A percentile compares a stretch with the other conserved stretches of the same genome.
Conservation (phyloP, 768 basidiomycete species). For the Mycena amicta region DNA sequence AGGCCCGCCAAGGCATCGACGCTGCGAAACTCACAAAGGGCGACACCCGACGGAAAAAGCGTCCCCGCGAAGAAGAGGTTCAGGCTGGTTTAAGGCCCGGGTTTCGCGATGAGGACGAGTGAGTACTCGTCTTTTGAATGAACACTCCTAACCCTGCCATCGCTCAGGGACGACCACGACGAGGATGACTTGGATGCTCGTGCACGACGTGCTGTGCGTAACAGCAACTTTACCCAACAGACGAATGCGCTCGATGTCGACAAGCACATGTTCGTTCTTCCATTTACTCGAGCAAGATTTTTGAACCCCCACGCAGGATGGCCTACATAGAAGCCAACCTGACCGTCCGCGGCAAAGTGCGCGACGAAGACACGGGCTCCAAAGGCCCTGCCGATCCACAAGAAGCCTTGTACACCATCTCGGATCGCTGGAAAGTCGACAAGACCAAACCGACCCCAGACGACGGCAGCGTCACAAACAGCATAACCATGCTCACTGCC, state of each 20-base stretch:
- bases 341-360: conserved; percentile 63
- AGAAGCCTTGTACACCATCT: conserved; percentile 76
- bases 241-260: conserved; percentile 96
- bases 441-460: conserved; percentile 66
- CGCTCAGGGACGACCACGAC: conserved; percentile 47
- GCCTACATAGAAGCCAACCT: conserved; percentile 96
- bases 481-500: conserved; percentile 92
- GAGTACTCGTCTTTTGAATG: conserved; percentile 27
- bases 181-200: conserved; percentile 67
- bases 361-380: conserved; percentile 49
- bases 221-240: conserved; percentile 96
- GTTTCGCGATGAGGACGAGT: conserved; percentile 59
- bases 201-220: conserved; percentile 71
- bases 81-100: conserved; percentile 62
- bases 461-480: conserved; percentile 92
- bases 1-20: conserved; percentile 81
- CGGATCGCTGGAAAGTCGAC: conserved; percentile 64
- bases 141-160: not conserved
- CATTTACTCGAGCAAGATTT: not conserved
- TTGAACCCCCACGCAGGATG: conserved; percentile 66
- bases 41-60: conserved; percentile 72
- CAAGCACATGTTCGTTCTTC: conserved; percentile 87
- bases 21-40: conserved; percentile 82
- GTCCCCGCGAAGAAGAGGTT: conserved; percentile 48
- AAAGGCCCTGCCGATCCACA: conserved; percentile 64